Base-by-base conservation (phyloP, 345 rosid species). In the Trapa bicornis region DNA sequence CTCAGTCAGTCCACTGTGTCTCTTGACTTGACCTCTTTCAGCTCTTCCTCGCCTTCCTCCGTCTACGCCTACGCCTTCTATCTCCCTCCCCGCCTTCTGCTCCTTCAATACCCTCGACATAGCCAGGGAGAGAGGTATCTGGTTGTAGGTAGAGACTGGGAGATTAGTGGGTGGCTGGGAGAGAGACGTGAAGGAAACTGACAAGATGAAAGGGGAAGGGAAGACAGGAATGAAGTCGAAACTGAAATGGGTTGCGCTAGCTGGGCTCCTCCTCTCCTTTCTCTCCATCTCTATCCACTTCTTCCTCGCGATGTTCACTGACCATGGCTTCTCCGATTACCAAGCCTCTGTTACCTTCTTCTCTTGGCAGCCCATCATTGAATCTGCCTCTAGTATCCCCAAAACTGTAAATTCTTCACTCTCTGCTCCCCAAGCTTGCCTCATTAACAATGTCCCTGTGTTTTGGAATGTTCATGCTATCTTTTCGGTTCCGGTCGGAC, bases 331-430 rank as follows among this genome's bases (percentile, higher is more conserved):
- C 80, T 75, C 89, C 0, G 95, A 91, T n/a, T 91, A 83, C 82
- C 89, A 88, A 12, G 79, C 96, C 61, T 92, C 97, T 17, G 70
- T 91, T 73, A 88, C 96, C 60, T 83, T 94, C 80, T 94, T 94
- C 74, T 88, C 99, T 57, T 94, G 99, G 99, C 80, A 95, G 76
- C 99, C 99, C 68, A 75, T 90, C 77, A 89, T 89, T 71, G 95
- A 91, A 48, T 77, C 60, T 33, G 45, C 70, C 74, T 65, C 83
- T 41, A 86, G 83, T 72, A 68, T 82, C 29, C 42, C 80, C 43
- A 79, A 65, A 79, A 70, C 79, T 69, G 96, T 92, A 83, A 74
- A 68, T 62, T 48, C 16, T 67, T 29, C 37, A 57, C 12, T 9
- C 11, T 45, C 12, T 6, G 37, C 37, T 17, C 67, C 50, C 32